Conservation (phyloP, 257 asterid genomes). For the Nicotiana tomentosiformis region DNA sequence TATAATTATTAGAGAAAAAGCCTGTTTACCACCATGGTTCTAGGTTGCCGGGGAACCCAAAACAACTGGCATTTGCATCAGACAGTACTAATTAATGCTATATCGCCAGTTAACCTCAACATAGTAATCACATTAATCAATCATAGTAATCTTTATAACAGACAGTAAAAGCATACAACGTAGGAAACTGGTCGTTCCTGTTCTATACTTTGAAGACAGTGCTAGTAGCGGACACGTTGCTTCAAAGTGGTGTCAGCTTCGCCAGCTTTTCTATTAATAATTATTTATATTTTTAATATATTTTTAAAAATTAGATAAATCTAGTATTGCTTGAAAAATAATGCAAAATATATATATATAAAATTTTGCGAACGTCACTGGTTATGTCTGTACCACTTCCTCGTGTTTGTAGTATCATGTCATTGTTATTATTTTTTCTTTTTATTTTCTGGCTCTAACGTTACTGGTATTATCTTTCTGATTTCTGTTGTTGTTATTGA, state of each 20-base stretch:
- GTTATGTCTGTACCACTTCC: no score
- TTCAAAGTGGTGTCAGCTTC: not conserved
- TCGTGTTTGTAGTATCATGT: no score
- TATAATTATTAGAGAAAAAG: not conserved
- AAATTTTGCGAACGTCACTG: no score
- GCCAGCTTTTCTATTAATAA: no score
- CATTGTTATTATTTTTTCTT: no score
- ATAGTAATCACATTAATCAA: not conserved
- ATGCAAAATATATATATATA: no score
- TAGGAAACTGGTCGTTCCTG: not conserved
- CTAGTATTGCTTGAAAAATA: no score
- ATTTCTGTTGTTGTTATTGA: no score
- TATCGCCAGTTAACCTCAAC: not conserved
- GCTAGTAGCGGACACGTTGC: not conserved
- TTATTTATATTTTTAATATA: no score
- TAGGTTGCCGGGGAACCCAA: conserved; percentile 25
- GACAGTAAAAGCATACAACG: not conserved
- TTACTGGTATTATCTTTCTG: no score
- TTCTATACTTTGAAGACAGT: not conserved
- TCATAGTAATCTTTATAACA: not conserved
- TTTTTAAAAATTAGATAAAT: no score
- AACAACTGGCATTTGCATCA: conserved; percentile 10
- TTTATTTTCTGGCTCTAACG: no score
- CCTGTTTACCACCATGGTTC: conserved; percentile 15
- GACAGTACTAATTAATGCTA: conserved; percentile 1